Conservation (phyloP, 2,329 filamentous ascomycete genomes). For the Graphilbum ipis-grandicollis region DNA sequence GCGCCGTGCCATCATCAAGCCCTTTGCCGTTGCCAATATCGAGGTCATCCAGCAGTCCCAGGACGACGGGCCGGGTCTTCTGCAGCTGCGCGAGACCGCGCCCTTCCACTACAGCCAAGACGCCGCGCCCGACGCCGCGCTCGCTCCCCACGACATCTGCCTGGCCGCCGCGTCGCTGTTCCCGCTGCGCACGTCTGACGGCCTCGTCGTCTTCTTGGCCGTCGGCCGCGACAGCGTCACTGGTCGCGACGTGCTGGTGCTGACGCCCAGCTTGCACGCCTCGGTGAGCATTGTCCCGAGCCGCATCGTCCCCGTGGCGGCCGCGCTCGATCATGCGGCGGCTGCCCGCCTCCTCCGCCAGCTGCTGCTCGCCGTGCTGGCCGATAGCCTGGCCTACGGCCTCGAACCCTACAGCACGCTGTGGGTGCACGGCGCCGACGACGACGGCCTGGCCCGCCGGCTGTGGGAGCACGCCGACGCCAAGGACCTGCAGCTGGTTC, state of each 20-base stretch:
- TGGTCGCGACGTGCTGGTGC: constrained; percentile 5
- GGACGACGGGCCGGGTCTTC: too few species aligned
- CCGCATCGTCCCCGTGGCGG: constrained; percentile 13
- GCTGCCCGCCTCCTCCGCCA: constrained; percentile 17
- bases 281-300: constrained; percentile 18
- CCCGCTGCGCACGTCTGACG: not conserved
- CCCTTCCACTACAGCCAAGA: constrained; percentile 12
- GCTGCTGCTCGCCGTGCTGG: constrained; percentile 18
- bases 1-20: not conserved
- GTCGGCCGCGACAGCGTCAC: not conserved
- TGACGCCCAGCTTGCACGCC: constrained; percentile 18
- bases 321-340: constrained; percentile 14
- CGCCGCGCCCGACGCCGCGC: constrained; percentile 13
- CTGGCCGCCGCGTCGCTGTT: constrained; percentile 13
- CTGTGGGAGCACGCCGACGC: not conserved
- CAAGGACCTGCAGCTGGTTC: not conserved
- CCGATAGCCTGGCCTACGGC: constrained; percentile 16
- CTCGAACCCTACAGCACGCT: constrained; percentile 15
- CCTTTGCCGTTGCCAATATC: constrained; percentile 10
- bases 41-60: constrained; percentile 4
- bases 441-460: not conserved
- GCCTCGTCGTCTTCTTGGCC: not conserved
- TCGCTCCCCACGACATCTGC: constrained; percentile 12
- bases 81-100: constrained; percentile 7
- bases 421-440: not conserved